phyloP scores from a whole-genome alignment of 805 yeast species.

The Ogataea thermomethanolica region DNA sequence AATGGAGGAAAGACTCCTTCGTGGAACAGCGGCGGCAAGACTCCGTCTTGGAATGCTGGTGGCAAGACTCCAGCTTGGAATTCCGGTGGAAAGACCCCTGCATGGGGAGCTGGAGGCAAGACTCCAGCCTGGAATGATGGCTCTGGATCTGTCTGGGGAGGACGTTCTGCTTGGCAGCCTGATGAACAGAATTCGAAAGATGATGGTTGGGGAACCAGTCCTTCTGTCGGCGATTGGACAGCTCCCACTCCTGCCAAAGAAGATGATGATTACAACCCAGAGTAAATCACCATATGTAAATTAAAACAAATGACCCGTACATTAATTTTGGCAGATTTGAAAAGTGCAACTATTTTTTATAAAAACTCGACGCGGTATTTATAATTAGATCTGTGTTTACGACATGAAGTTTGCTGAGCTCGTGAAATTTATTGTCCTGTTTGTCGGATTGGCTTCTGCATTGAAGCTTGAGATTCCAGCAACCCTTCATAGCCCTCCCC shows the following conservation, averaged over 20 bases:
- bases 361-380: conserved; percentile 12
- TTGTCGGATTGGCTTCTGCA: conserved; percentile 12
- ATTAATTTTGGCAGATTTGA: conserved; percentile 3
- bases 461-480: conserved; percentile 35
- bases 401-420: conserved; percentile 6
- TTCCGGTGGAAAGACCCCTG: conserved; percentile 41
- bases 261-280: conserved; percentile 26
- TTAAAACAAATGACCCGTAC: conserved; percentile 2
- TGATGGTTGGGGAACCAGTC: conserved; percentile 40
- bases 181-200: conserved; percentile 24
- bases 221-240: conserved; percentile 45
- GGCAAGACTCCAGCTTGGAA: conserved; percentile 44
- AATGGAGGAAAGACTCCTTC: conserved; percentile 41
- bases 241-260: conserved; percentile 43
- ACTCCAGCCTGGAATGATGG: conserved; percentile 41
- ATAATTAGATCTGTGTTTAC: conserved; percentile 7
- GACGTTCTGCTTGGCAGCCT: conserved; percentile 44
- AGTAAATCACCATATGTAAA: conserved; percentile 3
- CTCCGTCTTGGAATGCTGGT: conserved; percentile 40
- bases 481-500: conserved; percentile 33
- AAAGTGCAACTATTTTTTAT: neutral
- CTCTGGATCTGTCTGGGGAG: conserved; percentile 31
- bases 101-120: conserved; percentile 41
- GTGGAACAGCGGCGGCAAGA: conserved; percentile 40
- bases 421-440: conserved; percentile 3